Base-by-base conservation (phyloP, 306 rosid genomes). In the Neltuma alba region DNA sequence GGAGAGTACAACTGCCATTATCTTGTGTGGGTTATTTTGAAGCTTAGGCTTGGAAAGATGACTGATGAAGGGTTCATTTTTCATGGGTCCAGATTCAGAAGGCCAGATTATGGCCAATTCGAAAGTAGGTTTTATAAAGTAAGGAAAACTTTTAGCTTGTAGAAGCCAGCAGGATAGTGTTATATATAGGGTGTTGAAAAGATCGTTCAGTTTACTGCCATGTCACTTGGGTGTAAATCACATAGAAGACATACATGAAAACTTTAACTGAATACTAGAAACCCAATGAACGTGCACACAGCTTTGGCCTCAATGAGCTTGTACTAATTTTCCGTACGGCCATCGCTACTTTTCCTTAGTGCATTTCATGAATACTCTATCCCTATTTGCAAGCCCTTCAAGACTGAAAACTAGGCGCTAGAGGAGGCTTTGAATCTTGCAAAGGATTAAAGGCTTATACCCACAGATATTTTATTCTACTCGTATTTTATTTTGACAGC, bases 171-270 rank as follows among this genome's bases (percentile, higher is more conserved):
- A 44, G 37, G 58, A 76, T 47, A 58, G 65, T 11, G 20, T 48
- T 44, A 36, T 44, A n/a, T n/a, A n/a, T 47, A 34, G 80, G 5
- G 31, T 54, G 65, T 47, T 54, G 66, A 55, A 21, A 21, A 76
- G 72, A 16, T 7, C 3, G 9, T 48, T 48, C 55, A 48, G 67
- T 67, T 37, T 20, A 10, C 44, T 57, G 63, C 63, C 30, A 16
- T 60, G 20, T 75, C 48, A 42, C 48, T 44, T n/a, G 33, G 34
- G 33, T 42, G 30, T 42, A 62, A 21, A 47, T n/a, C 9, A 25
- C 54, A 61, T 10, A 38, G 40, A 75, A 41, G 34, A 18, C 71
- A 65, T 10, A n/a, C 16, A 36, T 23, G 30, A 20, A 36, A 34
- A 18, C 42, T 64, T 34, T 9, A 34, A 16, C 70, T 36, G 11